Percentiles rank a stretch among this genome's conserved stretches.
phyloP scores from a whole-genome alignment of 148 eudicot genomes.

The Beta vulgaris region DNA sequence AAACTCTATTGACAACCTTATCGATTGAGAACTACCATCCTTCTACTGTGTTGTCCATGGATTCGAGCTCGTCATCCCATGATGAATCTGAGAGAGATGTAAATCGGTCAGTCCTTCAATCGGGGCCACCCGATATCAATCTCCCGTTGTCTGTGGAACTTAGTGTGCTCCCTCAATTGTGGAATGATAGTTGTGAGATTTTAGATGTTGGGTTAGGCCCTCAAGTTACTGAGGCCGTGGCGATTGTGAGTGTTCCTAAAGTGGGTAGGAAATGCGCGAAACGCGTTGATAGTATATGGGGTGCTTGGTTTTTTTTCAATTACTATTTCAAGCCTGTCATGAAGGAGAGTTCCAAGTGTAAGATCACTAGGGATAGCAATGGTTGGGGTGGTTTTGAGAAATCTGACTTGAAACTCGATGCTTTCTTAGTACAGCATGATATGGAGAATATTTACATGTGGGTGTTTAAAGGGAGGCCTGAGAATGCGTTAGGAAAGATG shows the following conservation, averaged over 20 bases:
- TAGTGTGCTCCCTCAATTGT: slow-evolving; percentile 47
- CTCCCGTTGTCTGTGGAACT: slow-evolving; percentile 57
- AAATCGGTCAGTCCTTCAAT: slow-evolving; percentile 40
- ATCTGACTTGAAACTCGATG: slow-evolving; percentile 60
- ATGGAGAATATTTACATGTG: slow-evolving; percentile 61
- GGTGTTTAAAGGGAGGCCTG: slow-evolving; percentile 55
- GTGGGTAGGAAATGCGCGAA: slow-evolving; percentile 61
- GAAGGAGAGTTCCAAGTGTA: slow-evolving; percentile 57
- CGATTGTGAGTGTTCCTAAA: slow-evolving; percentile 46
- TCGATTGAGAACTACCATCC: slow-evolving; percentile 61
- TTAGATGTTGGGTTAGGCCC: slow-evolving; percentile 60
- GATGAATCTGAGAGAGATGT: slow-evolving; percentile 65
- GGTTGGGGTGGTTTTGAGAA: slow-evolving; percentile 58
- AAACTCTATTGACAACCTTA: slow-evolving; percentile 53
- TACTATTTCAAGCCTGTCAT: slow-evolving; percentile 67
- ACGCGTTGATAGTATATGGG: slow-evolving; percentile 71
- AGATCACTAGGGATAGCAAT: slow-evolving; percentile 45
- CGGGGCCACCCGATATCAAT: slow-evolving; percentile 64
- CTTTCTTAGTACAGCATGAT: slow-evolving; percentile 64
- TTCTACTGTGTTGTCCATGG: slow-evolving; percentile 65
- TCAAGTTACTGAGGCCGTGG: slow-evolving; percentile 53
- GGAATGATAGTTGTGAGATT: slow-evolving; percentile 63
- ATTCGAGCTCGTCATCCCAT: slow-evolving; percentile 57
- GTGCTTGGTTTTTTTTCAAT: slow-evolving; percentile 78
- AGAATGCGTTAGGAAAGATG: slow-evolving; percentile 63